A percentile compares a stretch with the other conserved stretches of the same genome.
Conservation (phyloP, 148 eudicot genomes). For the Silene uniflora region DNA sequence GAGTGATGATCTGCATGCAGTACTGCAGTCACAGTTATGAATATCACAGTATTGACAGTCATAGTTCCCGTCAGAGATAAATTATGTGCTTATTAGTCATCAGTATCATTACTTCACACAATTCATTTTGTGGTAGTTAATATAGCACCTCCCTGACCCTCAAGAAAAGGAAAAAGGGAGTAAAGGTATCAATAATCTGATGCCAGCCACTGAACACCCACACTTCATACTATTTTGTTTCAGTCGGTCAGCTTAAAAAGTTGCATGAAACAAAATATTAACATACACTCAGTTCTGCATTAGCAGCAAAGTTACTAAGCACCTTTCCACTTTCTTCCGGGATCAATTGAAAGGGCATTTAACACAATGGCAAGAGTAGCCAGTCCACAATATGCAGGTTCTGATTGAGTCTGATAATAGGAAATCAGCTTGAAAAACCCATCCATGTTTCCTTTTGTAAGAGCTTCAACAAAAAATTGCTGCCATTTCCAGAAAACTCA, state of each 20-base stretch:
- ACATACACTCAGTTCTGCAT: not conserved
- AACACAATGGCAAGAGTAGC: constrained; percentile 93
- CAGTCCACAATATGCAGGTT: constrained; percentile 97
- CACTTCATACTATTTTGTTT: constrained; percentile 1
- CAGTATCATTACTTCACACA: not conserved
- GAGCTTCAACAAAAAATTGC: constrained; percentile 82
- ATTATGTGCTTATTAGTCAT: not conserved
- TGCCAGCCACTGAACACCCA: not conserved
- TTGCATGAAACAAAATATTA: not conserved
- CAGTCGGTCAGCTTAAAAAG: not conserved
- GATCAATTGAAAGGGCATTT: constrained; percentile 94
- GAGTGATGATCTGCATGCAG: not conserved
- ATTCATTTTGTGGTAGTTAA: not conserved
- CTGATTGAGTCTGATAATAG: constrained; percentile 92
- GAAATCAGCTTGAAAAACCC: constrained; percentile 86
- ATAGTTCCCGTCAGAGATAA: not conserved
- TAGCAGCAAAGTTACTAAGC: not conserved
- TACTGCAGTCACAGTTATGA: not conserved
- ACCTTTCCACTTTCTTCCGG: constrained; percentile 99
- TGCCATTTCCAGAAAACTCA: constrained; percentile 34
- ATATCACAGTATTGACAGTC: not conserved
- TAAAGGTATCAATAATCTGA: not conserved
- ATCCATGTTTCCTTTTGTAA: constrained; percentile 68
- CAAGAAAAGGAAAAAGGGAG: not conserved
- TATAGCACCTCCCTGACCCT: no score